A percentile compares a stretch with the other conserved stretches of the same genome.
Evolutionary conservation across 176 grass and related monocot species (phyloP).

Genomic region (Oryza coarctata): DNA sequence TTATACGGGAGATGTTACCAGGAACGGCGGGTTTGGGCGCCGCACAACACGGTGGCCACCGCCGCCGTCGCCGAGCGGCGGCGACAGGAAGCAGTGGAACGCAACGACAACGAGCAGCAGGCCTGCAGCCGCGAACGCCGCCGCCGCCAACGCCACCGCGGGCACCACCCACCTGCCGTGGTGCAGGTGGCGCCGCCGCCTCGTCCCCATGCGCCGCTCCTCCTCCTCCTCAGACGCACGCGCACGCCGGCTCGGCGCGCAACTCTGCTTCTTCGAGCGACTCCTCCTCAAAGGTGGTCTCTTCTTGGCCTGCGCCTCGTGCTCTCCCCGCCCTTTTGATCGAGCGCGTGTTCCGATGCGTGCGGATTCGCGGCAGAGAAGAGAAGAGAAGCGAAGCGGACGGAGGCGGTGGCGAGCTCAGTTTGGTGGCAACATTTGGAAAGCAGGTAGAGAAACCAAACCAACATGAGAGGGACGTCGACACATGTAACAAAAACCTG

Average conservation of each 20-base stretch:
- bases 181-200: conserved; percentile 54
- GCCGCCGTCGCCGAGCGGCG: conserved; percentile 42
- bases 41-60: conserved; percentile 7
- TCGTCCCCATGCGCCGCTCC: conserved; percentile 47
- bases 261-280: neutral
- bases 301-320: neutral
- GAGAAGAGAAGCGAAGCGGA: neutral
- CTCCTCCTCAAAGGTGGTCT: neutral
- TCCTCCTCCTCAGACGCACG: neutral
- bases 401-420: conserved; percentile 5
- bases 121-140: conserved; percentile 48
- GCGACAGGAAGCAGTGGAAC: conserved; percentile 73
- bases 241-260: neutral
- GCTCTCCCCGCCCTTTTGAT: neutral
- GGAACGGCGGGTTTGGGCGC: conserved; percentile 42
- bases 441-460: conserved; percentile 11
- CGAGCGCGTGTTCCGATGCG: neutral
- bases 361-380: neutral
- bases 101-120: conserved; percentile 65
- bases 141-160: conserved; percentile 47
- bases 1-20: conserved; percentile 29
- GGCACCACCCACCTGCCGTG: conserved; percentile 63
- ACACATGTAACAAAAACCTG: neutral
- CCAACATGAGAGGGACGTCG: neutral
- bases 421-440: conserved; percentile 41